These are phyloP conservation scores for Penicillium salamii DNA, from an alignment of 495 filamentous ascomycete genomes.

Conservation along the genomic window DNA sequence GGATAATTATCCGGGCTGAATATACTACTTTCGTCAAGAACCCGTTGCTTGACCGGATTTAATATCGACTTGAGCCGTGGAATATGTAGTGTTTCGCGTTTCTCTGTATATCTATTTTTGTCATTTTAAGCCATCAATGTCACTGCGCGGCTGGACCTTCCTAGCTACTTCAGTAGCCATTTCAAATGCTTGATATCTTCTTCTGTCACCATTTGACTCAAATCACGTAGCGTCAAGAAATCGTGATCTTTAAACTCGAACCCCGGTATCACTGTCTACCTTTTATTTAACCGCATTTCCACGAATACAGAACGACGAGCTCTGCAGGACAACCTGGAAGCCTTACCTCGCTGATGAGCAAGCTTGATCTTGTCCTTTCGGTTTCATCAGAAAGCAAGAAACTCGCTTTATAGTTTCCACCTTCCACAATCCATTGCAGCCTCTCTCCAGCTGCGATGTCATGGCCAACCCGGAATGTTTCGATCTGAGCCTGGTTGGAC, in stretches of 20 bases:
- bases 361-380: slow-evolving; percentile 28
- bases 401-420: slow-evolving; percentile 61
- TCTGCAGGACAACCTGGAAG: too few relatives aligned
- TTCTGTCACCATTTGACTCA: slow-evolving; percentile 45
- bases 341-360: slow-evolving; percentile 61
- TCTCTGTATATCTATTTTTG: too few relatives aligned
- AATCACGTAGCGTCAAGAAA: slow-evolving; percentile 45
- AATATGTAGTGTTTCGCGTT: too few relatives aligned
- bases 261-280: slow-evolving; percentile 59
- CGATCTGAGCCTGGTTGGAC: slow-evolving; percentile 32
- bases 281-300: background rate
- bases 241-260: slow-evolving; percentile 66
- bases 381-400: slow-evolving; percentile 35
- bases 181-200: slow-evolving; percentile 46
- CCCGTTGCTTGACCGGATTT: too few relatives aligned
- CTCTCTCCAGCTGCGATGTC: slow-evolving; percentile 54
- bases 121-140: too few relatives aligned
- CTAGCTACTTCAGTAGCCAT: slow-evolving; percentile 37
- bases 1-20: background rate
- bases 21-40: too few relatives aligned
- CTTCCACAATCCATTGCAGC: slow-evolving; percentile 67
- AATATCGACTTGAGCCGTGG: too few relatives aligned
- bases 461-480: slow-evolving; percentile 61
- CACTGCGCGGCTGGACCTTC: too few relatives aligned
- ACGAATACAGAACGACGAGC: background rate